Evolutionary conservation across 139 green algal species (phyloP), one percentile per base, ranked within the genome.

Genomic region (Chlamydomonas incerta): DNA sequence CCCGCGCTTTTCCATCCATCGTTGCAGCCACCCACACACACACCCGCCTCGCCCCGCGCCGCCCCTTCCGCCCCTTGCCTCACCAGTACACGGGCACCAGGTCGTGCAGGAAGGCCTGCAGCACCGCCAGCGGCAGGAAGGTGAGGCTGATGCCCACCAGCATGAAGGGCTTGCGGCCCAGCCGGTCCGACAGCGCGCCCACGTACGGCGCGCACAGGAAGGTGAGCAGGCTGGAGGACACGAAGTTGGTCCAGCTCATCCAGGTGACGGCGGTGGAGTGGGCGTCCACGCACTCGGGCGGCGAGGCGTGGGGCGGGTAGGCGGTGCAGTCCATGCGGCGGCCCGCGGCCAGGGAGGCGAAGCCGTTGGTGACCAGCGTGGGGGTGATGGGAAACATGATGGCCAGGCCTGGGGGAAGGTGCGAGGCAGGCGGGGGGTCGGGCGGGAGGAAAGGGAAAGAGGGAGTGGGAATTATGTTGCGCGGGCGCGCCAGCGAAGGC

Each of bases 121-220:
- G 72, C 14, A 93, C 88, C 3, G 67, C 17, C 17, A 94, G 72
- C 0, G 91, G 92, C 46, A 93, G 46, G 21, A 91, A 72, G 21
- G 70, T 72, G 17, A 91, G 74, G 8, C 57, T 10, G 31, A 93
- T 82, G 15, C 89, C 88, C 6, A 91, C 31, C 3, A 97, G 65
- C 70, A 98, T 86, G 87, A 98, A 97, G 2, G 95, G 94, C 83
- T 94, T 94, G n/a, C 95, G 87, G 9, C 95, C 95, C 58, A 93
- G 86, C 23, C 88, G 73, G 85, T 98, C 95, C 82, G 89, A 87
- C 18, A 88, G 33, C 13, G 86, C 80, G 0, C 95, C 95, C 37
- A 96, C 72, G 70, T 92, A 76, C 0, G 95, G 95, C 1, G 90
- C 90, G 83, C 94, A 88, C 21, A 95, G 62, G 60, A 96, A 95